phyloP scores from a whole-genome alignment of 768 basidiomycete genomes.

The Podaxis sp. region DNA sequence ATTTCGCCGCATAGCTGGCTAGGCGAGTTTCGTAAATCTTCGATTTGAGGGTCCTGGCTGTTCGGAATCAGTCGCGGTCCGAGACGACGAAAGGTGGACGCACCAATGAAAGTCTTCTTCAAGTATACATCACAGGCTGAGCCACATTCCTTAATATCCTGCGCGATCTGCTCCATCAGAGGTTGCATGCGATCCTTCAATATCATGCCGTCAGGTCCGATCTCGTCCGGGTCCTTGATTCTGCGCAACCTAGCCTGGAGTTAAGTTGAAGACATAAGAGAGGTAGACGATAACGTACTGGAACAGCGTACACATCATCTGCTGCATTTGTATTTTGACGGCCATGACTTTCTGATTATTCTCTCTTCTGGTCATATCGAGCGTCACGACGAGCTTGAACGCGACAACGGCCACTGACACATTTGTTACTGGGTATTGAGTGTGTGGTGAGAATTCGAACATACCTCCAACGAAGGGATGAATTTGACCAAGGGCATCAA shows the following conservation, averaged over 20 bases:
- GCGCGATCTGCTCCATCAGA: slow-evolving; percentile 29
- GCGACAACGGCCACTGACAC: slow-evolving; percentile 44
- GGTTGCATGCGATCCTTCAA: slow-evolving; percentile 31
- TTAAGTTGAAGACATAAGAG: not conserved
- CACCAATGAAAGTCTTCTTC: slow-evolving; percentile 42
- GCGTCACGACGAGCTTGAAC: slow-evolving; percentile 47
- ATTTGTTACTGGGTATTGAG: not conserved
- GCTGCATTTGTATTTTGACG: slow-evolving; percentile 49
- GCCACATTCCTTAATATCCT: slow-evolving; percentile 43
- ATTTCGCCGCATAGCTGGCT: slow-evolving; percentile 29
- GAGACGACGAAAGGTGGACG: slow-evolving; percentile 10
- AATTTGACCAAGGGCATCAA: slow-evolving; percentile 32
- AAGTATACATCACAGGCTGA: slow-evolving; percentile 46
- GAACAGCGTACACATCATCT: slow-evolving; percentile 46
- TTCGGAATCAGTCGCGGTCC: not conserved
- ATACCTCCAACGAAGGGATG: slow-evolving; percentile 39
- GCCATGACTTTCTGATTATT: slow-evolving; percentile 50
- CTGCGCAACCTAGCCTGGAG: slow-evolving; percentile 28
- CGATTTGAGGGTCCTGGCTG: slow-evolving; percentile 38
- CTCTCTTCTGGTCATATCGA: slow-evolving; percentile 48
- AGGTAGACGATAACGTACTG: slow-evolving; percentile 32
- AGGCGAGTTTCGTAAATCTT: slow-evolving; percentile 39
- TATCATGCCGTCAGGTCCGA: slow-evolving; percentile 31
- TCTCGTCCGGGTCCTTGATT: slow-evolving; percentile 23
- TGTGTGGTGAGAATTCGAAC: not conserved